Percentiles rank a stretch among this genome's conserved stretches.
These are phyloP conservation scores for Hypholoma sublateritium DNA, from an alignment of 768 basidiomycete species.

Conservation along the genomic window DNA sequence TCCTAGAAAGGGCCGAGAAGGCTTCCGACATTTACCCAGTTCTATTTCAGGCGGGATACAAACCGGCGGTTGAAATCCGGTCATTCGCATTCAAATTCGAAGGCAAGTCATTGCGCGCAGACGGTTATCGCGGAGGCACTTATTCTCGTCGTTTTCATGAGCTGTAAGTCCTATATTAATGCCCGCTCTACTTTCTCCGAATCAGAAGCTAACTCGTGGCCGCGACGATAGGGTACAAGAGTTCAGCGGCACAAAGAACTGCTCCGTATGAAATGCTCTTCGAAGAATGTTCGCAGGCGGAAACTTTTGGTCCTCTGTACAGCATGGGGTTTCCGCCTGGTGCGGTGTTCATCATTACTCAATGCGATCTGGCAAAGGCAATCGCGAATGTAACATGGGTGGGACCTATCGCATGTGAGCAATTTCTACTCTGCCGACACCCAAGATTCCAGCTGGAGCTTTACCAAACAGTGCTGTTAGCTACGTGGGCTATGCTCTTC, in stretches of 20 bases:
- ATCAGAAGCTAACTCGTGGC: background rate
- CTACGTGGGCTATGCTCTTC: background rate
- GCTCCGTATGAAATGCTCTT: background rate
- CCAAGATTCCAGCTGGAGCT: too few species aligned
- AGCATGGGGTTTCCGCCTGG: background rate
- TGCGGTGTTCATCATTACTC: background rate
- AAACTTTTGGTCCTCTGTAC: background rate
- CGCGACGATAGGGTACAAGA: background rate
- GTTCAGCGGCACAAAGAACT: background rate
- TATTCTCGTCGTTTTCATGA: background rate
- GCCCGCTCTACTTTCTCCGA: background rate
- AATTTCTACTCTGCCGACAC: too few species aligned
- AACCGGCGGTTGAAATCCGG: background rate
- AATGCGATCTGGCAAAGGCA: background rate
- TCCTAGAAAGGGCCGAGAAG: background rate
- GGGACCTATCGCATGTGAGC: slow-evolving; percentile 4
- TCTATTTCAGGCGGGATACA: background rate
- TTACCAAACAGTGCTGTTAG: background rate
- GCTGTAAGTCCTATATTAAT: background rate
- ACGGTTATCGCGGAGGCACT: background rate
- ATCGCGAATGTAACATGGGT: slow-evolving; percentile 1
- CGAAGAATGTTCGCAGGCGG: background rate
- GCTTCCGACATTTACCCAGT: slow-evolving; percentile 1
- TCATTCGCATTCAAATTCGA: background rate
- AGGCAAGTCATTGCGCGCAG: background rate